Evolutionary conservation across 805 yeast species (phyloP), one percentile per base, ranked within the genome.

Genomic region (Suhomyces canberraensis): DNA sequence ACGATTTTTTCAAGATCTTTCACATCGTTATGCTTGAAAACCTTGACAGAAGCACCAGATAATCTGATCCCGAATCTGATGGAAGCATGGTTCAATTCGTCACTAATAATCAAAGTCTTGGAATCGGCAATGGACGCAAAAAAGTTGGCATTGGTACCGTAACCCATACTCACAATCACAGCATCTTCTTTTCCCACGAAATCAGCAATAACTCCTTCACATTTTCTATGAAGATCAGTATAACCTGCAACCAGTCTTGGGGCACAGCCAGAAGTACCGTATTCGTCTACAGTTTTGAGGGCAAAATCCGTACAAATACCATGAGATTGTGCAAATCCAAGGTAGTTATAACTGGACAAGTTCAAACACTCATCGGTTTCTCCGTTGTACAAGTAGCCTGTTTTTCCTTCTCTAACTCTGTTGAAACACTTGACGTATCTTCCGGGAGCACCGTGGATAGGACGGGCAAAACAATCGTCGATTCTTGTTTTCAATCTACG

Each of bases 401-500:
- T 79, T 51, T 76, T 75, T 47, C 83, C 82, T 31, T 73, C 71
- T n/a, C 89, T 73, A 21, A 69, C 64, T 50, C 98, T 78, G 51
- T 88, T 90, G 51, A 83, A 81, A 51, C 95, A 82, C 40, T 80
- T 76, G 50, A 91, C 80, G 53, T 71, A 82, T 59, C 99, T 79
- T 18, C 99, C 99, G 1, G 99, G 98, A 15, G 91, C 98, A 35
- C 97, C 98, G 41, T 85, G 84, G n/a, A 95, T 87, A 29, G 96
- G 96, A 58, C 96, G 79, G 2, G 95, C 87, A 60, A 93, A 93
- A 61, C 96, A 88, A 64, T 91, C 98, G 58, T 86, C 95, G 41
- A 93, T 77, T 62, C 96, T 84, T 49, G 75, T 77, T 60, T 93
- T 90, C 71, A 93, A 75, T 52, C 98, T 81, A 52, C 99, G 82